phyloP scores from a whole-genome alignment of 2,329 filamentous ascomycete species.

The Davidsoniella neocaledoniae region DNA sequence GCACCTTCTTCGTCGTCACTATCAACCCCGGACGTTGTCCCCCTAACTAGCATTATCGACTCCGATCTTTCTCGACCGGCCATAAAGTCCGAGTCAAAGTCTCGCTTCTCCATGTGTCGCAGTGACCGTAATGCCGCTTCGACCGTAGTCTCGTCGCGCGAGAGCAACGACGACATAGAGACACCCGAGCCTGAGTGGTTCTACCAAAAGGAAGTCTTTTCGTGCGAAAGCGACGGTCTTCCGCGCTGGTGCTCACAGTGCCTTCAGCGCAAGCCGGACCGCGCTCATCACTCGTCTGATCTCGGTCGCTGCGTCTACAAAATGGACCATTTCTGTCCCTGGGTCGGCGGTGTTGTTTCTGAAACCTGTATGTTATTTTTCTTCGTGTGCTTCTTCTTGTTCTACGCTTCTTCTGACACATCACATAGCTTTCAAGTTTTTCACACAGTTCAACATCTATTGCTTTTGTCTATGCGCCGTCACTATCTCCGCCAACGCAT shows the following conservation, averaged over 20 bases:
- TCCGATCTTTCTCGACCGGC: neutral
- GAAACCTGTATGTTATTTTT: conserved; percentile 44
- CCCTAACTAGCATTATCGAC: conserved; percentile 31
- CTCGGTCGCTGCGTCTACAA: conserved; percentile 66
- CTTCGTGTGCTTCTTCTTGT: neutral
- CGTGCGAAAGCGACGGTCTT: conserved; percentile 68
- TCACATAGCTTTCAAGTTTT: conserved; percentile 65
- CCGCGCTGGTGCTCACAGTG: conserved; percentile 78
- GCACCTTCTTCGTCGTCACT: conserved; percentile 51
- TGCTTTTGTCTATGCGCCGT: conserved; percentile 50
- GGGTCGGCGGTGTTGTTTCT: conserved; percentile 83
- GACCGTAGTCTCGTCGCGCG: too few species aligned
- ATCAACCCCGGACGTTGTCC: conserved; percentile 58
- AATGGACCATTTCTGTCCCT: conserved; percentile 94
- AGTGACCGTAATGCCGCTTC: neutral
- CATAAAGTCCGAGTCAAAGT: neutral
- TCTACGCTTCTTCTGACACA: neutral
- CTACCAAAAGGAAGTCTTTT: conserved; percentile 68
- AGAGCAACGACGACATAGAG: conserved; percentile 27
- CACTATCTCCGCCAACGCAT: conserved; percentile 44
- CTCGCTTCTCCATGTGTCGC: neutral
- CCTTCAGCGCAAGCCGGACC: conserved; percentile 73
- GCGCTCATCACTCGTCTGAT: conserved; percentile 74
- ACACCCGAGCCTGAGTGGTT: conserved; percentile 56
- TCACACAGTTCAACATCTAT: conserved; percentile 73